Base-by-base conservation (phyloP, 768 basidiomycete genomes). In the Collybia mongolica region DNA sequence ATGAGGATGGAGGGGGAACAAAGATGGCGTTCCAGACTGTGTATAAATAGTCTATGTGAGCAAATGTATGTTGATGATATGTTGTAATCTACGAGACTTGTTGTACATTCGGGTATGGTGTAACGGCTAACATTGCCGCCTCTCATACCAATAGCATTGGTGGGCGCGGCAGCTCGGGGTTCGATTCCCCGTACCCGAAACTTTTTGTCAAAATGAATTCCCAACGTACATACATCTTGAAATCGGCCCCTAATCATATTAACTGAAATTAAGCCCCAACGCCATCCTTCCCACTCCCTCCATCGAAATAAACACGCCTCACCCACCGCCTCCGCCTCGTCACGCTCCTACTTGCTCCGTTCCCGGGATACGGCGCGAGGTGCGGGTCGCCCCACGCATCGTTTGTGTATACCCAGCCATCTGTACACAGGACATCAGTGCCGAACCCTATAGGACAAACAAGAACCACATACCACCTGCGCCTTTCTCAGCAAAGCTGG, bases 391-490 rank as follows among this genome's bases (percentile, higher is more conserved):
- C 68, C 91, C 90, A 93, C 0, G 76, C 69, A 51, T 90, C 89
- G 54, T 89, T 87, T 6, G 85, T 85, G 59, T 92, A 92, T 12
- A 88, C 80, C 89, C 91, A 93, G 2, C 88, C 90, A 58, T 82
- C 88, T 84, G 45, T 20, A 49, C 0, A 40, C 7, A 42, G 53
- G 50, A 11, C 43, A 39, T 14, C 15, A 32, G 23, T 11, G 22
- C 32, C 9, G 41, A 23, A 32, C 32, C 3, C 14, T 32, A 5
- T 14, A 32, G 11, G 3, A 12, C 32, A 12, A 6, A 12, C 9
- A 14, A 32, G 11, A 32, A 32, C 4, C 14, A 14, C 32, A 12
- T 32, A 32, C 32, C 32, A 2, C 32, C 11, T 14, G 32, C 32
- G 32, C 32, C 11, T 14, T 32, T 9, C 11, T 32, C 32, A 32